Percentiles rank a stretch among this genome's conserved stretches.
Evolutionary conservation across 2,329 filamentous ascomycete genomes (phyloP).

Genomic region (Epichloe elymi): DNA sequence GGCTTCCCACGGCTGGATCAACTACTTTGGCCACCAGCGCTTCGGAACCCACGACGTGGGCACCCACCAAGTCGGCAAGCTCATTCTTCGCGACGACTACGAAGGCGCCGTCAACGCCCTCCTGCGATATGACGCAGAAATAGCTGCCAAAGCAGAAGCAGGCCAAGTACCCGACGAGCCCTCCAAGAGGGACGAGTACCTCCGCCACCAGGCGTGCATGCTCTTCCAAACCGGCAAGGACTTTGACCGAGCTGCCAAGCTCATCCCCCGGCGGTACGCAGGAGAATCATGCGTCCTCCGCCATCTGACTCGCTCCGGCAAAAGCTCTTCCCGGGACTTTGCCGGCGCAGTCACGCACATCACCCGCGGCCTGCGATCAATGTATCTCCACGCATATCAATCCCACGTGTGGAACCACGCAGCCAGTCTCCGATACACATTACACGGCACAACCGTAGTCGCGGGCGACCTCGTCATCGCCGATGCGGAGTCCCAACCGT

Average conservation of each 20-base stretch:
- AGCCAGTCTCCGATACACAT: slow-evolving; percentile 66
- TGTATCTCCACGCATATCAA: slow-evolving; percentile 97
- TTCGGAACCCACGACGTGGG: slow-evolving; percentile 82
- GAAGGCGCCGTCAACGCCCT: slow-evolving; percentile 68
- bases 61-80: slow-evolving; percentile 73
- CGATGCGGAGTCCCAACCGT: slow-evolving; percentile 19
- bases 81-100: slow-evolving; percentile 72
- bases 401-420: slow-evolving; percentile 87
- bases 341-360: slow-evolving; percentile 71
- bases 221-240: slow-evolving; percentile 54
- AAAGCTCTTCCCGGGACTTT: slow-evolving; percentile 49
- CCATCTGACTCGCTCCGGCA: slow-evolving; percentile 47
- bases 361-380: slow-evolving; percentile 67
- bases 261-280: slow-evolving; percentile 72
- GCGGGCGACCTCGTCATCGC: slow-evolving; percentile 72
- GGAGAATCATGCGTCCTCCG: slow-evolving; percentile 70
- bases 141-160: slow-evolving; percentile 33
- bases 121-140: slow-evolving; percentile 54
- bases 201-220: slow-evolving; percentile 66
- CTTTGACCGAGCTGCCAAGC: slow-evolving; percentile 45
- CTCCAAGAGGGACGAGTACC: slow-evolving; percentile 61
- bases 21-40: slow-evolving; percentile 95
- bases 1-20: slow-evolving; percentile 70
- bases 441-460: slow-evolving; percentile 59
- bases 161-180: slow-evolving; percentile 27